Base-by-base conservation (phyloP, 2,329 filamentous ascomycete genomes). In the Aaosphaeria arxii region DNA sequence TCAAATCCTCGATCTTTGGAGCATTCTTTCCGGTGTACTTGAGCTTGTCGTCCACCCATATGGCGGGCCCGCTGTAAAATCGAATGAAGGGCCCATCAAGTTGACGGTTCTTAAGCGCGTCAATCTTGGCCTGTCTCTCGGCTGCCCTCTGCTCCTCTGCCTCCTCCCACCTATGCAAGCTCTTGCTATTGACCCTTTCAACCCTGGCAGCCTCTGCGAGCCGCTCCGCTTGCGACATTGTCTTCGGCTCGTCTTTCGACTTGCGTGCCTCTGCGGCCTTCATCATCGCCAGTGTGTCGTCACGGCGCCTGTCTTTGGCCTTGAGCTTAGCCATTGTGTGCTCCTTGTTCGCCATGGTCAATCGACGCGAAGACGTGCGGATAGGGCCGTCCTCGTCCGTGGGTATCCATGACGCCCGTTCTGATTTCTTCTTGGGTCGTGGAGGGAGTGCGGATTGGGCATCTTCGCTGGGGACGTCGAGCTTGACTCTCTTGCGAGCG, bases 91-190 rank as follows among this genome's bases (percentile, higher is more conserved):
- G 90, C 0, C 94, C 94, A 46, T 92, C 86, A 6, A 97, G 79
- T 44, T 88, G 89, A 43, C 91, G 84, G 66, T 91, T 89, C 61
- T 95, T 88, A 58, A 97, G 76, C 11, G 92, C 94, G 36, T 92
- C 91, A 42, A 97, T 77, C 71, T 88, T 92, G 38, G 85, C 87
- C 54, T 84, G 82, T 52, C 92, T 82, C 63, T 95, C 88, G 60
- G 92, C 89, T 56, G 91, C 88, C 49, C 92, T 84, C 66, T 87
- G 85, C 71, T 90, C 91, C 73, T 99, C 94, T 5, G 90, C 89
- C 69, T 90, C 87, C 69, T 97, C 91, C 91, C 92, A 97, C 47
- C 89, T 81, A 64, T 92, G 96, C 63, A 96, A 74, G 70, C 87
- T 97, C 77, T 89, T 95, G 58, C 87, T 82, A 70, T 99, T 96